Evolutionary conservation across 1,139 yeast genomes (phyloP).

Genomic region (Yamadazyma aaseri): DNA sequence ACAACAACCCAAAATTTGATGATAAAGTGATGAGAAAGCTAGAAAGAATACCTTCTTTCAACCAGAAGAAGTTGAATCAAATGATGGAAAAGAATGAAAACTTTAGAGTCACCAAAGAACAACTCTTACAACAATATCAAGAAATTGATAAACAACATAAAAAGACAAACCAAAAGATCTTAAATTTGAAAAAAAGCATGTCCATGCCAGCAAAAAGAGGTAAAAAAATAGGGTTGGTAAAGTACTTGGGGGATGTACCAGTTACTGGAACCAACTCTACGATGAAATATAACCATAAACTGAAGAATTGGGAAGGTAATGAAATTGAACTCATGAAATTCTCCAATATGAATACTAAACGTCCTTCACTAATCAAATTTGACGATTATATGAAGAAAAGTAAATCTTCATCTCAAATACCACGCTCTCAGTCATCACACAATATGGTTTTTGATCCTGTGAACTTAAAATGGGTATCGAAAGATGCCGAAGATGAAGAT

Average conservation of each 20-base stretch:
- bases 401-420: slow-evolving; percentile 10
- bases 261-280: slow-evolving; percentile 13
- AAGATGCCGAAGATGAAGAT: slow-evolving; percentile 36
- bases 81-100: slow-evolving; percentile 17
- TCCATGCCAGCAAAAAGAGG: slow-evolving; percentile 12
- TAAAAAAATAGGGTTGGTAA: slow-evolving; percentile 31
- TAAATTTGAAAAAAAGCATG: slow-evolving; percentile 16
- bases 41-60: slow-evolving; percentile 45
- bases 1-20: slow-evolving; percentile 18
- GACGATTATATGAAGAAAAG: slow-evolving; percentile 23
- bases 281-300: slow-evolving; percentile 57
- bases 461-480: slow-evolving; percentile 55
- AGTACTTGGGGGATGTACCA: slow-evolving; percentile 30
- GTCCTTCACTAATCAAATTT: slow-evolving; percentile 37
- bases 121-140: slow-evolving; percentile 17
- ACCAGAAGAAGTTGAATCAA: slow-evolving; percentile 12
- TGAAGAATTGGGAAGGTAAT: slow-evolving; percentile 68
- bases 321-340: slow-evolving; percentile 55
- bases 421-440: slow-evolving; percentile 18
- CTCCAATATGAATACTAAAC: slow-evolving; percentile 29
- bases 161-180: slow-evolving; percentile 14
- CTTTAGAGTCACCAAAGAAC: slow-evolving; percentile 14
- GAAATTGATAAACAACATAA: slow-evolving; percentile 18
- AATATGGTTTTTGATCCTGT: slow-evolving; percentile 65
- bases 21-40: slow-evolving; percentile 36